These are phyloP conservation scores for Fusarium compactum DNA, from an alignment of 2,329 filamentous ascomycete genomes.

Conservation along the genomic window DNA sequence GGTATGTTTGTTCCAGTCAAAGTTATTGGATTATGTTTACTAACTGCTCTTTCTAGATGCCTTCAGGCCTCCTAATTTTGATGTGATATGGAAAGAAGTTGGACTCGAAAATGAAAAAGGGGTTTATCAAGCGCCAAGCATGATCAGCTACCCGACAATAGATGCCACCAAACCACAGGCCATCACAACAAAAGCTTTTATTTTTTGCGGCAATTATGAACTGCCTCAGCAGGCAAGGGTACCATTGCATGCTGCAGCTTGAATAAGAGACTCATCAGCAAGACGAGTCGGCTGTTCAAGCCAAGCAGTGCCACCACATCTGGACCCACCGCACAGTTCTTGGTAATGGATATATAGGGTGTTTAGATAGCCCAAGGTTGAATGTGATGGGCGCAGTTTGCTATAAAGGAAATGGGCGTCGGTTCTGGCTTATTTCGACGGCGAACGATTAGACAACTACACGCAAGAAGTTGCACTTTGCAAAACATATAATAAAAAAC, in stretches of 20 bases:
- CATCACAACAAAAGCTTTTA: constrained; percentile 8
- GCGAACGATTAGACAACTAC: constrained; percentile 33
- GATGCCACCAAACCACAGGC: neutral
- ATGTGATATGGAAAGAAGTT: constrained; percentile 29
- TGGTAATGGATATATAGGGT: constrained; percentile 13
- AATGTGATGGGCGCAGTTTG: constrained; percentile 22
- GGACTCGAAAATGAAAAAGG: constrained; percentile 24
- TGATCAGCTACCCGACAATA: neutral
- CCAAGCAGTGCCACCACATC: constrained; percentile 5
- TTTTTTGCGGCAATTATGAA: constrained; percentile 3
- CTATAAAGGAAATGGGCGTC: constrained; percentile 16
- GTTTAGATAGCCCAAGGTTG: constrained; percentile 11
- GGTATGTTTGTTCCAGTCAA: constrained; percentile 58
- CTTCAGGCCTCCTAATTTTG: constrained; percentile 46
- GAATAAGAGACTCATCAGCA: neutral
- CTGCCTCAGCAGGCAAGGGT: neutral
- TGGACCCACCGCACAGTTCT: constrained; percentile 1
- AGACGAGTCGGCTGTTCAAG: neutral
- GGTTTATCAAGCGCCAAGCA: constrained; percentile 5
- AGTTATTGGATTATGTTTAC: constrained; percentile 1
- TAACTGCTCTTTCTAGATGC: constrained; percentile 44
- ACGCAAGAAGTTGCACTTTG: constrained; percentile 41
- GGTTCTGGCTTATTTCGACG: constrained; percentile 25
- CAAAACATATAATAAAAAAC: constrained; percentile 35
- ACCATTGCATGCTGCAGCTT: constrained; percentile 4